Conservation (phyloP, 2,329 filamentous ascomycete species). For the Fusarium setosum region DNA sequence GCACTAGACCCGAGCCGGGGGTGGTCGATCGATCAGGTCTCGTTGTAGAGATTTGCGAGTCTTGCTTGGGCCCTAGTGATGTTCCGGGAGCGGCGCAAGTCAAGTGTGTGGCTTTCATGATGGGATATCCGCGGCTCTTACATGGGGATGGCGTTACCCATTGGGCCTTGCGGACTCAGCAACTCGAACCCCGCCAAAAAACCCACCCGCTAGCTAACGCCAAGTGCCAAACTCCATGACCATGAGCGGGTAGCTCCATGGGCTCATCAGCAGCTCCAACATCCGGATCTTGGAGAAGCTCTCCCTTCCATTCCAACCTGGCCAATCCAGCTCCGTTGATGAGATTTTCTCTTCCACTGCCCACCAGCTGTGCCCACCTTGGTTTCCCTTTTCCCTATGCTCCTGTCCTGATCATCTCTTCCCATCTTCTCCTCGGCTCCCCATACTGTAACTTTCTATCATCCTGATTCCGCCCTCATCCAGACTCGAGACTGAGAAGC, state of each 20-base stretch:
- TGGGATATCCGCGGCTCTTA: too few species aligned
- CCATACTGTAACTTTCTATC: background rate
- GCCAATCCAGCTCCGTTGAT: background rate
- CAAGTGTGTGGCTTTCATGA: too few species aligned
- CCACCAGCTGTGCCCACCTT: slow-evolving; percentile 14
- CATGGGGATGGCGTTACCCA: too few species aligned
- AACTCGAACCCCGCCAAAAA: background rate
- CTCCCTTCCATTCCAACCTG: slow-evolving; percentile 27
- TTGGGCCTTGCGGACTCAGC: background rate
- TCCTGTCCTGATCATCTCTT: background rate
- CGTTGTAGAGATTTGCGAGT: background rate
- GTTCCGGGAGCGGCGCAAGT: background rate
- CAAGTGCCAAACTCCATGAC: background rate
- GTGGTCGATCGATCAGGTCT: background rate
- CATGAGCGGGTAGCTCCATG: background rate
- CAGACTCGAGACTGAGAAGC: background rate
- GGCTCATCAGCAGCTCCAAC: background rate
- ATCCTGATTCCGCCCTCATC: background rate
- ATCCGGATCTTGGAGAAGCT: slow-evolving; percentile 13
- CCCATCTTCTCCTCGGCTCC: background rate
- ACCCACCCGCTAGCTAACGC: background rate
- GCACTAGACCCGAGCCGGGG: slow-evolving; percentile 1
- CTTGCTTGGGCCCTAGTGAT: background rate
- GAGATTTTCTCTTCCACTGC: slow-evolving; percentile 17
- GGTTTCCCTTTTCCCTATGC: slow-evolving; percentile 1